These are phyloP conservation scores for Chrysoporthe cubensis DNA, from an alignment of 2,329 filamentous ascomycete species.

Conservation along the genomic window DNA sequence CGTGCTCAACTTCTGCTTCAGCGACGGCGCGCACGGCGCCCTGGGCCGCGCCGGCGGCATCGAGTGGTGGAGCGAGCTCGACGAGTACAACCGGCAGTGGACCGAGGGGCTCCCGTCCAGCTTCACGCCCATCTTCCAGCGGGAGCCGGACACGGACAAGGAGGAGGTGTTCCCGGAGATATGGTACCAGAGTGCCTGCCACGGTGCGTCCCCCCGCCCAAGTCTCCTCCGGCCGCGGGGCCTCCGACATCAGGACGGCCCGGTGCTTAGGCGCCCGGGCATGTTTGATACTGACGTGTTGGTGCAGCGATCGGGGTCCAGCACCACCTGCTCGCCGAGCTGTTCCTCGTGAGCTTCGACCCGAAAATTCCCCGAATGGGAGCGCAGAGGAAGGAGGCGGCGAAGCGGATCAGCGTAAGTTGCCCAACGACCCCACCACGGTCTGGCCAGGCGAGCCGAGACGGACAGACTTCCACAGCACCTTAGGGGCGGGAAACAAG, in stretches of 20 bases:
- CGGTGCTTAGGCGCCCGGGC: neutral
- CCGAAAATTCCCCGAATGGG: slow-evolving; percentile 57
- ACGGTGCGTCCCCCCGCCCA: slow-evolving; percentile 44
- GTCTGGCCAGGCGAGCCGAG: neutral
- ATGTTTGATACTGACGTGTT: slow-evolving; percentile 13
- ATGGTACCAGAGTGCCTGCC: slow-evolving; percentile 59
- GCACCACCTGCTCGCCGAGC: slow-evolving; percentile 61
- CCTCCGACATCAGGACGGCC: slow-evolving; percentile 5
- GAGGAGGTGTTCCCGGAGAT: slow-evolving; percentile 59
- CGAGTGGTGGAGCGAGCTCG: slow-evolving; percentile 48
- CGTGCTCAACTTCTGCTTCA: slow-evolving; percentile 66
- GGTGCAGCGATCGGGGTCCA: slow-evolving; percentile 59
- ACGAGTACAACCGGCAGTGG: slow-evolving; percentile 53
- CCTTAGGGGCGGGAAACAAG: too few relatives aligned
- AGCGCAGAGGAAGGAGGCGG: slow-evolving; percentile 41
- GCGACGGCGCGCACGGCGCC: slow-evolving; percentile 35
- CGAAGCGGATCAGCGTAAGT: slow-evolving; percentile 46
- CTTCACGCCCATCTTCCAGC: slow-evolving; percentile 58
- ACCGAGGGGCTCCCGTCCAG: slow-evolving; percentile 49
- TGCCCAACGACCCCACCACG: neutral
- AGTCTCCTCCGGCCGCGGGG: neutral
- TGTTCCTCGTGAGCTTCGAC: slow-evolving; percentile 61
- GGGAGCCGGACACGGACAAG: slow-evolving; percentile 37
- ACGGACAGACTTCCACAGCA: neutral
- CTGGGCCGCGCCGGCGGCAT: slow-evolving; percentile 34